Evolutionary conservation across 345 rosid genomes (phyloP).

Genomic region (Eucalyptus melliodora): DNA sequence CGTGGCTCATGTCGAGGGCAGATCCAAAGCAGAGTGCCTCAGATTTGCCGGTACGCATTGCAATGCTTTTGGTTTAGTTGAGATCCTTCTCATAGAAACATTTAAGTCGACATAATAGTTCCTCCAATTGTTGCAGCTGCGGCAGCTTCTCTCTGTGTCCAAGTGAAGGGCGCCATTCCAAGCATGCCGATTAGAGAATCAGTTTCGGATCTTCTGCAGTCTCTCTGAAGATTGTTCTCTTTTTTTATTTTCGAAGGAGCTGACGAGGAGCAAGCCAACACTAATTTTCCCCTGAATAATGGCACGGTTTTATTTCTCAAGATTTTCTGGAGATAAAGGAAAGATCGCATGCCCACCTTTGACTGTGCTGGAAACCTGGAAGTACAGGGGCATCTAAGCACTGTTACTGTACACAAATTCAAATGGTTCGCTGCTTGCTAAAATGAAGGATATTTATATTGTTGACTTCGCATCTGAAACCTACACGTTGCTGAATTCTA

Average conservation of each 20-base stretch:
- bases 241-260: background rate
- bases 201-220: conserved; percentile 49
- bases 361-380: background rate
- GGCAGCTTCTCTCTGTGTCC: conserved; percentile 94
- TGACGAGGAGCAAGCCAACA: background rate
- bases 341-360: background rate
- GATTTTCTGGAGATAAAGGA: background rate
- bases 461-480: background rate
- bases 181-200: conserved; percentile 81
- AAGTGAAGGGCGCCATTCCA: conserved; percentile 91
- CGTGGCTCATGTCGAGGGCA: conserved; percentile 87
- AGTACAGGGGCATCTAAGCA: background rate
- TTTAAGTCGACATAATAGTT: background rate
- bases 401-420: background rate
- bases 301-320: background rate
- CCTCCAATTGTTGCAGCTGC: conserved; percentile 42
- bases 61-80: background rate
- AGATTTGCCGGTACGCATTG: conserved; percentile 67
- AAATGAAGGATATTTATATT: background rate
- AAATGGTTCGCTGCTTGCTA: background rate
- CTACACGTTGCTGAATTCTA: background rate
- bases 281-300: background rate
- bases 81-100: background rate
- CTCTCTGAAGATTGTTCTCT: conserved; percentile 2
- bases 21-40: conserved; percentile 55